Evolutionary conservation across 495 filamentous ascomycete genomes (phyloP).

Genomic region (Daldinia caldariorum): DNA sequence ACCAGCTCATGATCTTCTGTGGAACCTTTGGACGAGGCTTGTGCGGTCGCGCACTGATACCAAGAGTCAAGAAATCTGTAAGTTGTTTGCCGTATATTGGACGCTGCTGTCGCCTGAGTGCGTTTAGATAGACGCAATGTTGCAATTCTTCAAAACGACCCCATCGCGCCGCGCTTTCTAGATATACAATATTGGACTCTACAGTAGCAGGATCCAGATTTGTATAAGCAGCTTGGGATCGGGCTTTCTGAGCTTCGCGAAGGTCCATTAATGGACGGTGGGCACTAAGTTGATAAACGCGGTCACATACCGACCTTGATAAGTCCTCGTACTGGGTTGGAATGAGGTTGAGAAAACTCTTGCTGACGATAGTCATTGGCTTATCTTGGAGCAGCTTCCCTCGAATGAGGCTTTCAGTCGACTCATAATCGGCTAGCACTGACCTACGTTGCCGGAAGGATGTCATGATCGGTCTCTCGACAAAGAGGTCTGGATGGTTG

Average conservation of each 20-base stretch:
- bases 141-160: slow-evolving; percentile 81
- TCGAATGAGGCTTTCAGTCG: slow-evolving; percentile 77
- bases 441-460: slow-evolving; percentile 93
- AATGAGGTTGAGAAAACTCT: slow-evolving; percentile 83
- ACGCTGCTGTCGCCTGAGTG: slow-evolving; percentile 78
- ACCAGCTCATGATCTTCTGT: slow-evolving; percentile 72
- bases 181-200: slow-evolving; percentile 72
- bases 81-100: slow-evolving; percentile 84
- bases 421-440: slow-evolving; percentile 78
- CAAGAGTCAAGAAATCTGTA: slow-evolving; percentile 74
- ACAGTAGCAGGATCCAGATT: slow-evolving; percentile 68
- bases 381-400: slow-evolving; percentile 71
- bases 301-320: slow-evolving; percentile 68
- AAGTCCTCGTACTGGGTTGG: slow-evolving; percentile 76
- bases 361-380: slow-evolving; percentile 71
- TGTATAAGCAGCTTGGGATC: slow-evolving; percentile 69
- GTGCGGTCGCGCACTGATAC: slow-evolving; percentile 62
- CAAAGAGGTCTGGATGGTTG: slow-evolving; percentile 97
- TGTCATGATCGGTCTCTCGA: slow-evolving; percentile 96
- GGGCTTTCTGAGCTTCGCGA: slow-evolving; percentile 68
- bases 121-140: slow-evolving; percentile 82
- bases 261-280: slow-evolving; percentile 69
- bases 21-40: slow-evolving; percentile 64
- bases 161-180: slow-evolving; percentile 77
- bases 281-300: slow-evolving; percentile 70